Percentiles rank a stretch among this genome's conserved stretches.
These are phyloP conservation scores for Rhizopogon vinicolor DNA, from an alignment of 768 basidiomycete species.

Conservation along the genomic window DNA sequence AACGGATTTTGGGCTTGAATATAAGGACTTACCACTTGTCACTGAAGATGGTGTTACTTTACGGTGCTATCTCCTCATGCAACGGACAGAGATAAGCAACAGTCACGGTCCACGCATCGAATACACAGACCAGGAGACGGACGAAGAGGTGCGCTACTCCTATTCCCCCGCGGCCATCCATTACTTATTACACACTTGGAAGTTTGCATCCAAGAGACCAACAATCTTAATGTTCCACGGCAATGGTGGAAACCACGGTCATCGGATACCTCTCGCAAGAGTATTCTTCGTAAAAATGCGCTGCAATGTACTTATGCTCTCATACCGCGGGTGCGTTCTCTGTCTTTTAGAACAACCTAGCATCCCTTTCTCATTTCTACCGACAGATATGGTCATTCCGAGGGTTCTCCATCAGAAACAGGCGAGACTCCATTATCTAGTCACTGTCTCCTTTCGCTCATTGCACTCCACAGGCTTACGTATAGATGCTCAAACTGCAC, in stretches of 20 bases:
- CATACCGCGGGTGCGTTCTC: constrained; percentile 76
- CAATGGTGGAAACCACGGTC: constrained; percentile 83
- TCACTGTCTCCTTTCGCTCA: neutral
- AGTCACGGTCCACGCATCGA: constrained; percentile 30
- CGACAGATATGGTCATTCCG: constrained; percentile 79
- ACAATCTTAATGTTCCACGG: constrained; percentile 95
- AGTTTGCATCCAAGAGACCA: constrained; percentile 56
- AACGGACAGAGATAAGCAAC: constrained; percentile 44
- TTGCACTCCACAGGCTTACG: constrained; percentile 52
- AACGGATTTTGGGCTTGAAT: constrained; percentile 63
- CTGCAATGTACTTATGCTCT: constrained; percentile 93
- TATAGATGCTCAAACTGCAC: constrained; percentile 79
- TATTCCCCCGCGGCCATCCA: neutral
- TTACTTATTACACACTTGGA: neutral
- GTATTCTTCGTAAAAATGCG: constrained; percentile 79
- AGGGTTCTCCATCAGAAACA: constrained; percentile 82
- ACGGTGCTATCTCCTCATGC: constrained; percentile 73
- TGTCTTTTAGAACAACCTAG: neutral
- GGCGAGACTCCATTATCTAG: constrained; percentile 37
- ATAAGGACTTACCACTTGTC: constrained; percentile 66
- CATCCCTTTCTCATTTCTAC: neutral
- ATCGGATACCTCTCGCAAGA: constrained; percentile 82
- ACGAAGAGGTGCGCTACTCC: constrained; percentile 52
- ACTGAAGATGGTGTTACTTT: constrained; percentile 72
- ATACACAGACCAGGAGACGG: constrained; percentile 34